phyloP scores from a whole-genome alignment of 192 early-diverging fungal genomes.

The Podila epicladia region DNA sequence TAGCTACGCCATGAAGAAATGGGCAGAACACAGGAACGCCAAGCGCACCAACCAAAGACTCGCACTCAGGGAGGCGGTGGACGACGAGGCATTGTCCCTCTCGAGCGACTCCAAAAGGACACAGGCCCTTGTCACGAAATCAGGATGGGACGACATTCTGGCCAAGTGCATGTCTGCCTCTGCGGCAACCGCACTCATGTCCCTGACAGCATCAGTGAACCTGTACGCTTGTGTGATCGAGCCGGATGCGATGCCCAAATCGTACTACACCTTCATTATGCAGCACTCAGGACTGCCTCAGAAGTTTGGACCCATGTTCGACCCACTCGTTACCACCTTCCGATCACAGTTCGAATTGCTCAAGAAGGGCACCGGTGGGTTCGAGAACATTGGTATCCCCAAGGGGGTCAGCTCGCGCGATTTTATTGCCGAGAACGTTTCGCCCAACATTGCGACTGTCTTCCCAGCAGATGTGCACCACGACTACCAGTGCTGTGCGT shows the following conservation, averaged over 20 bases:
- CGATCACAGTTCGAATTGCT: slow-evolving; percentile 30
- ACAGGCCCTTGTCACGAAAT: slow-evolving; percentile 13
- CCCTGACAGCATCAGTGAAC: slow-evolving; percentile 58
- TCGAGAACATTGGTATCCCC: slow-evolving; percentile 54
- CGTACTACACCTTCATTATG: slow-evolving; percentile 66
- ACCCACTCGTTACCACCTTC: slow-evolving; percentile 45
- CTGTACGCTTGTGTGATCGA: slow-evolving; percentile 63
- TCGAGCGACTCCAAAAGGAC: slow-evolving; percentile 12
- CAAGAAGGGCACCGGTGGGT: slow-evolving; percentile 26
- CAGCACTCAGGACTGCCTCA: slow-evolving; percentile 55
- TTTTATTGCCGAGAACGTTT: slow-evolving; percentile 59
- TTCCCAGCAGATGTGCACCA: slow-evolving; percentile 58
- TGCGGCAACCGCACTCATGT: slow-evolving; percentile 60
- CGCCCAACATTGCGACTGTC: slow-evolving; percentile 61
- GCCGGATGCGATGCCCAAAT: slow-evolving; percentile 63
- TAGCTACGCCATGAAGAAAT: slow-evolving; percentile 70
- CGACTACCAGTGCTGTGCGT: slow-evolving; percentile 63
- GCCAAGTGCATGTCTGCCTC: slow-evolving; percentile 50
- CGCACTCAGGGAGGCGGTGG: slow-evolving; percentile 16
- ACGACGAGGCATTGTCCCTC: slow-evolving; percentile 19
- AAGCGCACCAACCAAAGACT: slow-evolving; percentile 26
- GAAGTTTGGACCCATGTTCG: slow-evolving; percentile 56
- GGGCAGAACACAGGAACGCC: slow-evolving; percentile 51
- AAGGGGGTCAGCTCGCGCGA: slow-evolving; percentile 58
- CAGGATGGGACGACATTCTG: slow-evolving; percentile 57